Evolutionary conservation across 345 rosid species (phyloP).

Genomic region (Theobroma cacao): DNA sequence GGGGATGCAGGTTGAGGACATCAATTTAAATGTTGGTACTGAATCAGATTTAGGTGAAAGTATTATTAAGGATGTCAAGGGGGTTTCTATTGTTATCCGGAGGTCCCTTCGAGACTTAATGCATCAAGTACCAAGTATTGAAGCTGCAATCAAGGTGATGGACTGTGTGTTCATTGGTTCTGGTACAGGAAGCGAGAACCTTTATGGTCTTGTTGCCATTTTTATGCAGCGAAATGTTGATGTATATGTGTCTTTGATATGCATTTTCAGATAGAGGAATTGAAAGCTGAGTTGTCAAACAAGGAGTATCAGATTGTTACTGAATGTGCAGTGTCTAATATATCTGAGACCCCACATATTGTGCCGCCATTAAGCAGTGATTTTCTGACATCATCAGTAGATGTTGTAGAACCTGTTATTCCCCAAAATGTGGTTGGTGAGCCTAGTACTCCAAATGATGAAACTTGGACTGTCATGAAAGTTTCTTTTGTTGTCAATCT

Average conservation of each 20-base stretch:
- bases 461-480: slow-evolving; percentile 64
- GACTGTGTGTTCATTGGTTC: slow-evolving; percentile 17
- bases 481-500: slow-evolving; percentile 67
- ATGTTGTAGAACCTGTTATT: slow-evolving; percentile 38
- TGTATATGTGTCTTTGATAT: slow-evolving; percentile 18
- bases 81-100: slow-evolving; percentile 72
- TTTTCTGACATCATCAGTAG: slow-evolving; percentile 42
- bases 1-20: slow-evolving; percentile 69
- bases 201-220: background rate
- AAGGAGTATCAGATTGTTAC: slow-evolving; percentile 86
- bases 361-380: slow-evolving; percentile 55
- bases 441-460: slow-evolving; percentile 33
- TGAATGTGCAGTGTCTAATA: slow-evolving; percentile 83
- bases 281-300: slow-evolving; percentile 78
- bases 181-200: background rate
- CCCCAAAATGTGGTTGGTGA: slow-evolving; percentile 39
- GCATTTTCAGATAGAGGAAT: slow-evolving; percentile 67
- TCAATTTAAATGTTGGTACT: slow-evolving; percentile 87
- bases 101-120: slow-evolving; percentile 90
- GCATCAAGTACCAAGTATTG: slow-evolving; percentile 78
- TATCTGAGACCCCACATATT: slow-evolving; percentile 69
- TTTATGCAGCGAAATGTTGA: slow-evolving; percentile 7
- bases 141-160: slow-evolving; percentile 67
- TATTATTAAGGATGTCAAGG: slow-evolving; percentile 88
- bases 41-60: slow-evolving; percentile 81